Conservation (phyloP, 2,329 filamentous ascomycete genomes). For the Knufia petricola region DNA sequence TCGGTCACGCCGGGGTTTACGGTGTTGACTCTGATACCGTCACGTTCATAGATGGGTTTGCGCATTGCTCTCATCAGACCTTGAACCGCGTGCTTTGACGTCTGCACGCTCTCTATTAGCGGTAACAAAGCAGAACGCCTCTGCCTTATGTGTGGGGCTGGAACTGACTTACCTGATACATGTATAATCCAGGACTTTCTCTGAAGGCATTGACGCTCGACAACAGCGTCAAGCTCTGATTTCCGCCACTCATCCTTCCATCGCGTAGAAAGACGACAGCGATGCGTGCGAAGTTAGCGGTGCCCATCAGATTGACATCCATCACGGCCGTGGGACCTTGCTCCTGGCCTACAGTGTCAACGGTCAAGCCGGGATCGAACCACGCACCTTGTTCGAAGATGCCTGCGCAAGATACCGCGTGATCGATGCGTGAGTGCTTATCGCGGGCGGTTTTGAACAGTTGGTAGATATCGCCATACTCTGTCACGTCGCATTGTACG, state of each 20-base stretch:
- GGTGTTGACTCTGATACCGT: constrained; percentile 33
- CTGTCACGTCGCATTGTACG: constrained; percentile 30
- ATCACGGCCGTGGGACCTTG: constrained; percentile 29
- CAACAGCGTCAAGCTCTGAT: constrained; percentile 35
- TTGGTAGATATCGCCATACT: constrained; percentile 35
- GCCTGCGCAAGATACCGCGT: constrained; percentile 40
- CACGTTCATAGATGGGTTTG: constrained; percentile 26
- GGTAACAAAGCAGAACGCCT: too few relatives aligned
- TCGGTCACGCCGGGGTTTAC: constrained; percentile 29
- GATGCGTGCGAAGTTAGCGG: constrained; percentile 38
- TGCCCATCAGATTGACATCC: constrained; percentile 40
- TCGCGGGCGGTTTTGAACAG: constrained; percentile 38
- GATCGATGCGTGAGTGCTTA: constrained; percentile 36
- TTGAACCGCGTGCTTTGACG: constrained; percentile 41
- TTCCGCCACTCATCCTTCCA: constrained; percentile 24
- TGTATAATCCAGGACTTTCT: constrained; percentile 38
- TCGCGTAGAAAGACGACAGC: constrained; percentile 42
- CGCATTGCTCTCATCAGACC: constrained; percentile 41
- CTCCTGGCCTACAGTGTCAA: constrained; percentile 33
- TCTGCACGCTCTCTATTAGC: too few relatives aligned
- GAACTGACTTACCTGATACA: constrained; percentile 30
- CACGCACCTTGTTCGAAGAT: constrained; percentile 36
- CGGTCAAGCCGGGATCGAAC: constrained; percentile 36
- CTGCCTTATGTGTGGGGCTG: too few relatives aligned
- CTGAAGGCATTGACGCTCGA: constrained; percentile 41